Base-by-base conservation (phyloP, 2,329 filamentous ascomycete genomes). In the Penicillium sp. region DNA sequence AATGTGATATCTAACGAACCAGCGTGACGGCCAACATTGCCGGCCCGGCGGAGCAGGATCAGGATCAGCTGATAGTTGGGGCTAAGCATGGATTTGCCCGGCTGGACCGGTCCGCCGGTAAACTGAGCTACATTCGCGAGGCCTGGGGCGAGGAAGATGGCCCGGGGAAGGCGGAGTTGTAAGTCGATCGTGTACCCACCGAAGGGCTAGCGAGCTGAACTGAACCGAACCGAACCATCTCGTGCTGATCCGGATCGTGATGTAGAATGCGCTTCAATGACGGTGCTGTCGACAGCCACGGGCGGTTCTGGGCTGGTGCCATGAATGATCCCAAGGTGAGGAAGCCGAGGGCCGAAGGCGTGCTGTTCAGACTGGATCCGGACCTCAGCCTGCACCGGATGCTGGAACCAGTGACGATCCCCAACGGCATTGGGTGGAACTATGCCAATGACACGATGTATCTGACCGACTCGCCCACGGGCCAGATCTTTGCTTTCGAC, bases 341-440 rank as follows among this genome's bases (percentile, higher is more conserved):
- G 69, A 82, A 72, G 8, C 63, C 67, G 6, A 64, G 61, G 49
- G 57, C 72, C 46, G 73, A 73, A 88, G 91, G 90, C 43, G 80
- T 86, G 10, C 78, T 96, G 15, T 89, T 88, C 74, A 81, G 88
- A 51, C 86, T 96, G 63, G 81, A 87, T 67, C 77, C 80, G 12
- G 80, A 85, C 65, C 75, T 84, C 42, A 78, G 77, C 23, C 77
- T 87, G 56, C 79, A 84, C 61, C 79, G 81, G 30, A 78, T 89
- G 58, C 78, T 88, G 52, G 76, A 81, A 46, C 77, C 78, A 44
- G 81, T 95, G 61, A 87, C 81, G 27, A 95, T 96, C 61, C 91
- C 92, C 49, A 96, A 96, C 74, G 87, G 89, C 42, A 85, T 92
- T 43, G 87, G 88, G 58, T 96, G 90, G 89, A 91, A 89, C 34